These are phyloP conservation scores for Aspergillus ruber DNA, from an alignment of 2,329 filamentous ascomycete species.

Conservation along the genomic window DNA sequence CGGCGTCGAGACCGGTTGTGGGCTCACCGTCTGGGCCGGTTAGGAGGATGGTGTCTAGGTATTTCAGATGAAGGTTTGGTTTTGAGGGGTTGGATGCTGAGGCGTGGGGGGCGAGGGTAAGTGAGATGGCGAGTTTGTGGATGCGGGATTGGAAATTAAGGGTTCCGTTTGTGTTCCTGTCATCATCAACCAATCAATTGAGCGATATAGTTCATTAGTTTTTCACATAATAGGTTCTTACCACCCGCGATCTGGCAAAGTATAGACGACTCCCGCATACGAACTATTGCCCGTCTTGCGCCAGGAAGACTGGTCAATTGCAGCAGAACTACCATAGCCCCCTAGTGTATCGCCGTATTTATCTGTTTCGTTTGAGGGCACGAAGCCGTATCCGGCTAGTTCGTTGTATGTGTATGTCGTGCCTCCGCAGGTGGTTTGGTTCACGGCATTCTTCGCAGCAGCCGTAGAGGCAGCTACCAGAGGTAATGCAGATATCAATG, in stretches of 20 bases:
- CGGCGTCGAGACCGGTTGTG: slow-evolving; percentile 58
- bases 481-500: slow-evolving; percentile 10
- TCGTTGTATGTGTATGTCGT: slow-evolving; percentile 59
- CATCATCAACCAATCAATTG: neutral
- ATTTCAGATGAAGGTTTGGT: slow-evolving; percentile 57
- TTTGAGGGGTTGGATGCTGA: slow-evolving; percentile 47
- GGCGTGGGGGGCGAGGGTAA: slow-evolving; percentile 49
- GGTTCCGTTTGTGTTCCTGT: slow-evolving; percentile 63
- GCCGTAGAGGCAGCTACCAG: slow-evolving; percentile 11
- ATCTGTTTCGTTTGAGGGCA: slow-evolving; percentile 54
- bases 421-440: slow-evolving; percentile 52
- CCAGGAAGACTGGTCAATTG: slow-evolving; percentile 57
- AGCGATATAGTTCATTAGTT: neutral
- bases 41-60: slow-evolving; percentile 60
- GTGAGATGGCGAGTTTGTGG: slow-evolving; percentile 59
- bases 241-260: slow-evolving; percentile 64
- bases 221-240: slow-evolving; percentile 18
- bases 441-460: slow-evolving; percentile 26
- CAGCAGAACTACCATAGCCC: slow-evolving; percentile 59
- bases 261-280: slow-evolving; percentile 59
- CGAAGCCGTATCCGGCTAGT: slow-evolving; percentile 60
- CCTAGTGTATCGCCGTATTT: slow-evolving; percentile 65
- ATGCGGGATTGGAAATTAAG: slow-evolving; percentile 62
- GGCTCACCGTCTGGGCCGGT: slow-evolving; percentile 57
- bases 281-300: slow-evolving; percentile 43